phyloP scores from a whole-genome alignment of 1,139 yeast species.

The Eremothecium coryli region DNA sequence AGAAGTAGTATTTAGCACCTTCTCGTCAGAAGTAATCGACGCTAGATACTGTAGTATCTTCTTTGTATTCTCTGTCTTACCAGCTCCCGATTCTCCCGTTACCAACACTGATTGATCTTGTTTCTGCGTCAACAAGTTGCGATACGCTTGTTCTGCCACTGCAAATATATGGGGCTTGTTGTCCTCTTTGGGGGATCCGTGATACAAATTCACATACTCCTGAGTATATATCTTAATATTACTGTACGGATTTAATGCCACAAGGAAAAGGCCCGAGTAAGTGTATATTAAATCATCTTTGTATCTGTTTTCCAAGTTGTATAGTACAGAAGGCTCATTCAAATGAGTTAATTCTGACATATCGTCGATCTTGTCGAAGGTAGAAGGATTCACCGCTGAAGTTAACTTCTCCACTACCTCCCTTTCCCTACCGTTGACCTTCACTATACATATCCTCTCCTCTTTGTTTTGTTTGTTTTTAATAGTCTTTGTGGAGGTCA shows the following conservation, averaged over 20 bases:
- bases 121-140: slow-evolving; percentile 58
- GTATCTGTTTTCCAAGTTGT: slow-evolving; percentile 78
- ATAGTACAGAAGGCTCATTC: slow-evolving; percentile 88
- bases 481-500: slow-evolving; percentile 27
- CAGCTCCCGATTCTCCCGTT: slow-evolving; percentile 98
- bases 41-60: slow-evolving; percentile 89
- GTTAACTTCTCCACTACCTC: slow-evolving; percentile 45
- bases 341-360: slow-evolving; percentile 93
- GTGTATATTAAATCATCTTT: slow-evolving; percentile 70
- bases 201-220: slow-evolving; percentile 48
- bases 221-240: slow-evolving; percentile 63
- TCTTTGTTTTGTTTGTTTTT: slow-evolving; percentile 19
- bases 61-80: slow-evolving; percentile 96
- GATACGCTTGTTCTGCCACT: slow-evolving; percentile 78
- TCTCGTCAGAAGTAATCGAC: slow-evolving; percentile 46
- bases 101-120: slow-evolving; percentile 86
- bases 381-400: slow-evolving; percentile 65
- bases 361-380: slow-evolving; percentile 84
- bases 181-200: slow-evolving; percentile 35
- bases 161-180: slow-evolving; percentile 85
- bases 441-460: slow-evolving; percentile 12
- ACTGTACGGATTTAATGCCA: slow-evolving; percentile 90
- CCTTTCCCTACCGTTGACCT: slow-evolving; percentile 30
- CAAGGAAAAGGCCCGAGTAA: slow-evolving; percentile 79
- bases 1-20: slow-evolving; percentile 10